phyloP scores from a whole-genome alignment of 768 basidiomycete genomes.

The Candolleomyces eurysporus region DNA sequence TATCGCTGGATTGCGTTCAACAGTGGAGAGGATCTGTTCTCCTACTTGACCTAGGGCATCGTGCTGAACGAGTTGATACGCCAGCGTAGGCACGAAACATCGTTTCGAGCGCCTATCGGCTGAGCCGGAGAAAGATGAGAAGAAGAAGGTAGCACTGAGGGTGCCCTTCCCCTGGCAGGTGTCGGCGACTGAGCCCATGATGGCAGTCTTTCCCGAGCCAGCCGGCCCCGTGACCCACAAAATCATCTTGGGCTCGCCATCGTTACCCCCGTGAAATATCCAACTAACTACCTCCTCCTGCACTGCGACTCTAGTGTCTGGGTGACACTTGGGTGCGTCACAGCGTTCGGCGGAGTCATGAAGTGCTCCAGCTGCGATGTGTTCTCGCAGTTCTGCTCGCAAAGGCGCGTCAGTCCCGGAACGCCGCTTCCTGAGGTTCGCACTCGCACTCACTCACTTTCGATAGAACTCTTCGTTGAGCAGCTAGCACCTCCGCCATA shows the following conservation, averaged over 20 bases:
- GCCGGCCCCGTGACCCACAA: slow-evolving; percentile 6
- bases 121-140: background rate
- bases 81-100: background rate
- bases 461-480: too few species aligned
- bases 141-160: slow-evolving; percentile 4
- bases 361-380: background rate
- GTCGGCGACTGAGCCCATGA: slow-evolving; percentile 5
- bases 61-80: background rate
- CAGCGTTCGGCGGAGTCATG: slow-evolving; percentile 8
- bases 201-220: slow-evolving; percentile 4
- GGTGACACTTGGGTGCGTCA: background rate
- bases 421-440: too few species aligned
- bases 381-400: background rate
- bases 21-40: background rate
- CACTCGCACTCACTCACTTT: too few species aligned
- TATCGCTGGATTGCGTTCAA: background rate
- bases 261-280: background rate
- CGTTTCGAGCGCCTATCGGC: background rate
- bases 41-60: background rate
- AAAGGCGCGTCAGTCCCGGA: too few species aligned
- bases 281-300: background rate
- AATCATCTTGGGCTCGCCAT: background rate
- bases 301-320: slow-evolving; percentile 4
- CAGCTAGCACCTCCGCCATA: too few species aligned
- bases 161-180: background rate